Base-by-base conservation (phyloP, 2,329 filamentous ascomycete species). In the Talaromyces sp. region DNA sequence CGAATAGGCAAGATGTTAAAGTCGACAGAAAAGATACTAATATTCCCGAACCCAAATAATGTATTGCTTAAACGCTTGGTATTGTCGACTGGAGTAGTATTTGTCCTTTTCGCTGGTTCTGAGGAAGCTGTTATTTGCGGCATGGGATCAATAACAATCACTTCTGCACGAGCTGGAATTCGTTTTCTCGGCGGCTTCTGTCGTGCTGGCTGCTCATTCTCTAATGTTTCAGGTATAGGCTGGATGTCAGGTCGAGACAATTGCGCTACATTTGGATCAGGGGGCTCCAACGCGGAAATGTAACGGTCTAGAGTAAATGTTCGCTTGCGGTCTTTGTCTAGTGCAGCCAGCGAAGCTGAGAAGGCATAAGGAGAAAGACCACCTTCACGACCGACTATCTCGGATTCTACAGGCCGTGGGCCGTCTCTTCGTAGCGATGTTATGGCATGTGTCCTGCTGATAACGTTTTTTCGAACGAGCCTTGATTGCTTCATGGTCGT, bases 1-100 rank as follows among this genome's bases (percentile, higher is more conserved):
- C 75, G 76, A 8, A 88, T 72, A 27, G 84, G 82, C 5, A 71
- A 71, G 9, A 86, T 73, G 60, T 84, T 83, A 65, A 88, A 88
- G 67, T 83, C 82, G 11, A 78, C 77, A 1, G 85, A 74, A 68
- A 86, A 87, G 3, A 79, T 79, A 35, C 81, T 82, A 69, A 79
- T 83, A n/a, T 79, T 75, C 37, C 76, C 79, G 2, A 88, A 73
- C 1, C 82, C 84, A 64, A 78, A 70, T 69, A 39, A 81, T 68
- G 62, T 59, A 37, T 45, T 63, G 45, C 16, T 63, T 37, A 54
- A 13, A 24, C 16, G 5, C 9, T 5, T 19, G 11, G 37, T 56
- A 31, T 59, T 52, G 14, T 45, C 66, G 16, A 47, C n/a, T 27
- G 24, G 68, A 69, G 22, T 35, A 24, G 24, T n/a, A n/a, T 37